Base-by-base conservation (phyloP, 352 stramenopile genomes). In the Phytophthora rubi region DNA sequence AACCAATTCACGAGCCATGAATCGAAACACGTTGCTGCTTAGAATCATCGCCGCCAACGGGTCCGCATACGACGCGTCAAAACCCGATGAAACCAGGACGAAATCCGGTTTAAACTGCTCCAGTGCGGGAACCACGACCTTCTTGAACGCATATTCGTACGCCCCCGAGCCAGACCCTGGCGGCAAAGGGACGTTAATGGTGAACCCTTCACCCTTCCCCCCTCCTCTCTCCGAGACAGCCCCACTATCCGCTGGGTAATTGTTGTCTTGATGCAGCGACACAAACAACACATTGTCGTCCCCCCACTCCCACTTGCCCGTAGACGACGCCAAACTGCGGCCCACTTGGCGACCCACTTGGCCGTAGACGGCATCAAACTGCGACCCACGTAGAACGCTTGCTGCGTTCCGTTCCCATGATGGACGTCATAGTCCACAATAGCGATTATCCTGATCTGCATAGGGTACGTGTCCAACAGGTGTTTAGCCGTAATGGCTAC, bases 401-500 rank as follows among this genome's bases (percentile, higher is more conserved):
- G 86, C 80, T 99, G 90, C 6, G 95, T 98, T 45, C 97, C 97
- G 77, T 99, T 99, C 16, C 97, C 97, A 75, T 99, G 97, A 76
- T 99, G 96, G 10, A 97, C 93, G 82, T 99, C 95, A 56, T 93
- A 97, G 79, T 99, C 95, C 35, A 99, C 92, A 73, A 99, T 97
- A 10, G 96, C 95, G 64, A 98, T 87, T 39, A 87, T 86, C 63
- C 88, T 82, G 62, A 98, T 89, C 23, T 82, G 66, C 16, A 88
- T 71, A 3, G 82, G 68, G 62, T 98, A 97, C 28, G 13, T 56
- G 0, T 74, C 53, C 53, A 88, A 60, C 51, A 91, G 64, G 53
- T 92, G 77, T 10, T 79, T 66, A 7, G 77, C 82, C 0, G 83
- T 73, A 58, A 93, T 87, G 21, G 77, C 86, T 21, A 93, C 75